phyloP scores from a whole-genome alignment of 2,329 filamentous ascomycete species.

The Diaporthe ampelina region DNA sequence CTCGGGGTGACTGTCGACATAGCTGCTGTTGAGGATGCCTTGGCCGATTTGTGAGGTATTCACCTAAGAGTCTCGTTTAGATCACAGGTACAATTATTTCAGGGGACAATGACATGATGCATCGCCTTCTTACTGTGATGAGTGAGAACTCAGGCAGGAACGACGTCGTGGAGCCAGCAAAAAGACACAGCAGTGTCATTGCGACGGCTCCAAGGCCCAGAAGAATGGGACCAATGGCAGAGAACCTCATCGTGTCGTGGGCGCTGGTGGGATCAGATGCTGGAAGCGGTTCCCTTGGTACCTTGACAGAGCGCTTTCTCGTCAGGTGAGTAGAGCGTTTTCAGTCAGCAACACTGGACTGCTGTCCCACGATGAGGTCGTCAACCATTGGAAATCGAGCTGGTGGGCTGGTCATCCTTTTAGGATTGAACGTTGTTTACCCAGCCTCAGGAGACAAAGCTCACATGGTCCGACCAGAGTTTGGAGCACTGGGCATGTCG shows the following conservation, averaged over 20 bases:
- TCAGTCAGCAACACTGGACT: neutral
- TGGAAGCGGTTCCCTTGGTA: neutral
- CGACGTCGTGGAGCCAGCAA: conserved; percentile 26
- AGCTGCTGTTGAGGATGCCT: conserved; percentile 31
- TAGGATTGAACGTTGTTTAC: neutral
- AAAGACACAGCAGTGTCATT: conserved; percentile 30
- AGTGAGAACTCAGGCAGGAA: conserved; percentile 29
- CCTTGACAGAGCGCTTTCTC: neutral
- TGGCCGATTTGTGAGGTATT: conserved; percentile 33
- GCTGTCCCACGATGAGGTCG: neutral
- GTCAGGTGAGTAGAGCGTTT: neutral
- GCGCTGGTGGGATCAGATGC: neutral
- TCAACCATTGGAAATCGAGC: neutral
- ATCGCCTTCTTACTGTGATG: conserved; percentile 19
- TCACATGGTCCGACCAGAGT: neutral
- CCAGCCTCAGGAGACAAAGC: conserved; percentile 1
- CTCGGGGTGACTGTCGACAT: conserved; percentile 23
- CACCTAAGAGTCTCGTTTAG: neutral
- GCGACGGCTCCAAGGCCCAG: conserved; percentile 21
- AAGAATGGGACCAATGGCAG: conserved; percentile 23
- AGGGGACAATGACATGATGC: neutral
- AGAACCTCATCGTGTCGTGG: conserved; percentile 32
- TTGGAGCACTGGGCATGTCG: conserved; percentile 19
- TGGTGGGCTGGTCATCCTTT: neutral
- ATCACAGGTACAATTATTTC: neutral